Conservation (phyloP, 2,329 filamentous ascomycete genomes). For the Aspergillus awamori region DNA sequence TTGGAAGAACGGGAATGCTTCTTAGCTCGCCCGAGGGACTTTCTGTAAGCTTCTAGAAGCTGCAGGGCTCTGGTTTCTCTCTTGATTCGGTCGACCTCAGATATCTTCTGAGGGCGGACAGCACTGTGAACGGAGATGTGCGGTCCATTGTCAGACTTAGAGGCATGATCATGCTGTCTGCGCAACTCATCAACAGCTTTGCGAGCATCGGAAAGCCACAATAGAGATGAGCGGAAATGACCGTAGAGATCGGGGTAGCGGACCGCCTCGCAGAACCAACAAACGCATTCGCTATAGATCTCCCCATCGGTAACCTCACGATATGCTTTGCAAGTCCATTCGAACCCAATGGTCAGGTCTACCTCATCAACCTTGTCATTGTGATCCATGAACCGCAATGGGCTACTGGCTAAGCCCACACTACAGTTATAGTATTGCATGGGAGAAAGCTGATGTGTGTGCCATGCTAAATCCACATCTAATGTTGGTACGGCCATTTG, state of each 20-base stretch:
- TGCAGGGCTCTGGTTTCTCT: not conserved
- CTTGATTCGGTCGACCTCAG: not conserved
- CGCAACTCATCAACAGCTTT: not conserved
- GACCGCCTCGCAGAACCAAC: slow-evolving; percentile 11
- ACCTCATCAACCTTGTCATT: slow-evolving; percentile 79
- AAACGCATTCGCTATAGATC: slow-evolving; percentile 10
- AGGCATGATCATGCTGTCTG: not conserved
- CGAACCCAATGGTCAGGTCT: slow-evolving; percentile 65
- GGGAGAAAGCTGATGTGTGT: slow-evolving; percentile 75
- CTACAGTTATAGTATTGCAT: slow-evolving; percentile 64
- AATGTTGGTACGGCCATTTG: slow-evolving; percentile 39
- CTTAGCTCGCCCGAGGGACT: not conserved
- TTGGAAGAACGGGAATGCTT: not conserved
- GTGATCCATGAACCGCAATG: slow-evolving; percentile 67
- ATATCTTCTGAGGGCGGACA: not conserved
- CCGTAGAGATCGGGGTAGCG: not conserved
- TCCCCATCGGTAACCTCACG: slow-evolving; percentile 40
- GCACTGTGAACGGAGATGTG: not conserved
- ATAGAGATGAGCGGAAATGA: not conserved
- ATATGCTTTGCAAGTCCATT: slow-evolving; percentile 72
- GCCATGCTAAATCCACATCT: slow-evolving; percentile 49
- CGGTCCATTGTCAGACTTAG: not conserved
- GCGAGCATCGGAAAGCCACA: not conserved
- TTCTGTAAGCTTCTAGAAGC: not conserved
- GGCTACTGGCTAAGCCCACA: slow-evolving; percentile 36